These are phyloP conservation scores for Rubroshorea leprosula DNA, from an alignment of 345 rosid genomes.

Conservation along the genomic window DNA sequence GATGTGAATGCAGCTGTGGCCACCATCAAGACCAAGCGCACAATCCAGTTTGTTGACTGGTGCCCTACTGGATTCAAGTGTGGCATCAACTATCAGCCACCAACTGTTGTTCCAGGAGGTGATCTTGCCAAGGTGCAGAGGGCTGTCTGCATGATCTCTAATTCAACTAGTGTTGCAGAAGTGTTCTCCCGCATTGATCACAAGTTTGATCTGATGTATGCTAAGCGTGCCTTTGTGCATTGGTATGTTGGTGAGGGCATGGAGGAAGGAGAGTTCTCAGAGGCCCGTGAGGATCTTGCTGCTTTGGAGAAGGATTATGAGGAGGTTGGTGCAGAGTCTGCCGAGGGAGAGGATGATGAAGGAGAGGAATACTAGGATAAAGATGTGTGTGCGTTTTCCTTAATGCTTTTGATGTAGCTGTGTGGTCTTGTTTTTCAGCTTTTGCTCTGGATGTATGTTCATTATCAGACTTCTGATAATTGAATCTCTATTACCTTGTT, in stretches of 20 bases:
- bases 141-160: slow-evolving; percentile 62
- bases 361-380: slow-evolving; percentile 37
- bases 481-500: no score
- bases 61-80: slow-evolving; percentile 60
- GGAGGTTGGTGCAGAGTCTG: slow-evolving; percentile 53
- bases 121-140: slow-evolving; percentile 60
- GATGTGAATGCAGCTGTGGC: slow-evolving; percentile 54
- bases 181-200: slow-evolving; percentile 53
- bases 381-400: no score
- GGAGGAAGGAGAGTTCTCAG: slow-evolving; percentile 65
- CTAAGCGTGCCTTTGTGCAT: slow-evolving; percentile 56
- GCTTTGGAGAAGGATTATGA: slow-evolving; percentile 52
- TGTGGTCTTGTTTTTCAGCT: no score
- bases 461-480: no score
- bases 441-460: no score
- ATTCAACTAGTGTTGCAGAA: slow-evolving; percentile 53
- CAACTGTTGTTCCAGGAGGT: slow-evolving; percentile 57
- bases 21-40: slow-evolving; percentile 55
- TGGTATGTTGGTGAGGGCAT: slow-evolving; percentile 69
- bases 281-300: slow-evolving; percentile 56
- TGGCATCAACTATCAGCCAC: slow-evolving; percentile 59
- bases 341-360: slow-evolving; percentile 48
- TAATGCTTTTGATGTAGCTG: no score
- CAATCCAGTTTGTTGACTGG: slow-evolving; percentile 54
- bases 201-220: slow-evolving; percentile 57